A percentile compares a stretch with the other conserved stretches of the same genome.
These are phyloP conservation scores for Quercus robur DNA, from an alignment of 306 rosid genomes.

Conservation along the genomic window DNA sequence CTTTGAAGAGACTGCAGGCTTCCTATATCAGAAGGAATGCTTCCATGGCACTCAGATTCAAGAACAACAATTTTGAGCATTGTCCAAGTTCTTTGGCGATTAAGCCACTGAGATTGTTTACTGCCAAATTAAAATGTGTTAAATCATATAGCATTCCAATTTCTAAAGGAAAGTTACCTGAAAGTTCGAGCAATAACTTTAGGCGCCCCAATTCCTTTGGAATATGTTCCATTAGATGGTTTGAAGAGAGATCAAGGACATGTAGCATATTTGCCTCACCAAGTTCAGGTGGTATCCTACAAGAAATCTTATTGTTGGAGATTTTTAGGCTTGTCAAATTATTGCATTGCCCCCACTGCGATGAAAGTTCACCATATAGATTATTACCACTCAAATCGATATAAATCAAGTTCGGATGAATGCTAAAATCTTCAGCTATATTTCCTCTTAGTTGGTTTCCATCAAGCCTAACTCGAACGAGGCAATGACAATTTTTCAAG, in stretches of 20 bases:
- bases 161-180: not conserved
- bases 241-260: constrained; percentile 29
- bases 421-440: constrained; percentile 32
- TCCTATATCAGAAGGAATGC: not conserved
- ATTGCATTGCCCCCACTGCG: not conserved
- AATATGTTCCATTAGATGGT: constrained; percentile 24
- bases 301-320: not conserved
- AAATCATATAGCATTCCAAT: not conserved
- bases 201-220: constrained; percentile 23
- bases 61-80: not conserved
- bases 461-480: constrained; percentile 23
- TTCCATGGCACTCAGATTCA: not conserved
- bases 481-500: constrained; percentile 3
- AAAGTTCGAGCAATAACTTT: not conserved
- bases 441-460: constrained; percentile 31
- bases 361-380: not conserved
- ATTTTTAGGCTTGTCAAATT: not conserved
- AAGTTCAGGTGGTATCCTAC: not conserved
- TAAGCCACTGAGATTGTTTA: not conserved
- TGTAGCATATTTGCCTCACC: not conserved
- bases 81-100: not conserved
- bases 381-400: constrained; percentile 16
- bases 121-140: not conserved
- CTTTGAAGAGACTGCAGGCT: constrained; percentile 13
- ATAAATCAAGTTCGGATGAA: constrained; percentile 18